Base-by-base conservation (phyloP, 2,329 filamentous ascomycete genomes). In the Penicillium sp. region DNA sequence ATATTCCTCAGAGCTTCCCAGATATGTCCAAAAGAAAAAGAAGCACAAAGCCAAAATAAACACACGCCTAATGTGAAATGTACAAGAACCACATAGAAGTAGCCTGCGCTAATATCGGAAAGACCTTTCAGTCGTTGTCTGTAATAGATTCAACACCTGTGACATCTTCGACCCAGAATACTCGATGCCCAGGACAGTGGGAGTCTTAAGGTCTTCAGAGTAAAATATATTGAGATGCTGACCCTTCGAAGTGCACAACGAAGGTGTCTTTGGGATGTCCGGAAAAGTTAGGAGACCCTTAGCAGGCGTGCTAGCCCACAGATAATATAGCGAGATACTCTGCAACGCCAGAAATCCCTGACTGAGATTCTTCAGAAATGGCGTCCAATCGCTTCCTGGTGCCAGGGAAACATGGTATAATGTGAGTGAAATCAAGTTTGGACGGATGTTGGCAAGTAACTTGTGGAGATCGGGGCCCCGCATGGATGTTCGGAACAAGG, bases 251-350 rank as follows among this genome's bases (percentile, higher is more conserved):
- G 37, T 38, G 18, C 46, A 60, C 3, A 58, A 15, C 3, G 31
- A 32, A 4, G 54, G 40, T 4, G 35, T 49, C 27, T 63, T 62
- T 25, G 49, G 41, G 27, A 65, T 52, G 38, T 61, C 58, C 1
- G 61, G 61, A 37, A 65, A 65, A 6, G 52, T 53, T 13, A 64
- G n/a, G 5, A 65, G 32, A 34, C 56, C 53, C 16, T 60, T 61
- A 15, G 54, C 52, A n/a, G 60, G 57, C 16, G 57, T 50, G 13
- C 52, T 58, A 6, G 54, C 53, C 63, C 63, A 65, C 9, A 65
- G 38, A 45, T 61, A 64, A 35, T 64, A 63, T 13, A 65, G 46
- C 18, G 63, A 65, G 13, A 65, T 60, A 18, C 42, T 58, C 29
- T 46, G 46, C 38, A 65, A 38, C 23, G 54, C 38, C 12, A 18